Evolutionary conservation across 805 yeast species (phyloP).

Genomic region (Teunomyces funiuensis): DNA sequence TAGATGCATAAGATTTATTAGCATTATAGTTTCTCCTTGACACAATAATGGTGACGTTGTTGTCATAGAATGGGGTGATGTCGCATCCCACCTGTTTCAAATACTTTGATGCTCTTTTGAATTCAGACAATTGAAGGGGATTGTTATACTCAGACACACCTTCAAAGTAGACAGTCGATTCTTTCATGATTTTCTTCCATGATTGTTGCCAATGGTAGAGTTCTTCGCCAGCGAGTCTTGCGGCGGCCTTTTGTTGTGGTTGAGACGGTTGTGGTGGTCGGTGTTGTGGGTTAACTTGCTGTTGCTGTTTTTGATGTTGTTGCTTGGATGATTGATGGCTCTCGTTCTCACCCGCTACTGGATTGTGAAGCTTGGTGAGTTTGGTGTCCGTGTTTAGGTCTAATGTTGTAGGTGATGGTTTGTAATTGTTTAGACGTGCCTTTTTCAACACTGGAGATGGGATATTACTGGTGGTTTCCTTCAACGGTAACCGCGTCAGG

Average conservation of each 20-base stretch:
- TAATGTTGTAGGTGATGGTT: slow-evolving; percentile 8
- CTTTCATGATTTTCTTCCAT: slow-evolving; percentile 63
- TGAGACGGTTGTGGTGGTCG: slow-evolving; percentile 4
- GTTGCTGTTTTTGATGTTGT: slow-evolving; percentile 3
- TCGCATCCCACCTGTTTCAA: slow-evolving; percentile 50
- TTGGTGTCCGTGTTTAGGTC: slow-evolving; percentile 1
- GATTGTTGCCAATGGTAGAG: slow-evolving; percentile 60
- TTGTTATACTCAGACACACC: slow-evolving; percentile 40
- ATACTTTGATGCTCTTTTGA: slow-evolving; percentile 42
- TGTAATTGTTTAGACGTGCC: slow-evolving; percentile 16
- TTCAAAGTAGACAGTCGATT: slow-evolving; percentile 62
- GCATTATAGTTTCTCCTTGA: slow-evolving; percentile 56
- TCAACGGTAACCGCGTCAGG: slow-evolving; percentile 32
- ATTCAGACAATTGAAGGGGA: slow-evolving; percentile 34
- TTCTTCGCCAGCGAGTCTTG: slow-evolving; percentile 45
- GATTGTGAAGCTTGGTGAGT: background rate
- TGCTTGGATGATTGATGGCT: background rate
- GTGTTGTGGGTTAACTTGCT: background rate
- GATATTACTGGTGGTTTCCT: slow-evolving; percentile 40
- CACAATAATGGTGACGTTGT: slow-evolving; percentile 72
- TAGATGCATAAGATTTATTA: slow-evolving; percentile 41
- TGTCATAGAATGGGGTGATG: slow-evolving; percentile 47
- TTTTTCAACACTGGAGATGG: slow-evolving; percentile 38
- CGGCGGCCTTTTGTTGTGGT: slow-evolving; percentile 9
- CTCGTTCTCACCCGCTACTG: background rate